Percentiles rank a stretch among this genome's conserved stretches.
Evolutionary conservation across 2,329 filamentous ascomycete genomes (phyloP).

Genomic region (Ceratocystis diversiconidia): DNA sequence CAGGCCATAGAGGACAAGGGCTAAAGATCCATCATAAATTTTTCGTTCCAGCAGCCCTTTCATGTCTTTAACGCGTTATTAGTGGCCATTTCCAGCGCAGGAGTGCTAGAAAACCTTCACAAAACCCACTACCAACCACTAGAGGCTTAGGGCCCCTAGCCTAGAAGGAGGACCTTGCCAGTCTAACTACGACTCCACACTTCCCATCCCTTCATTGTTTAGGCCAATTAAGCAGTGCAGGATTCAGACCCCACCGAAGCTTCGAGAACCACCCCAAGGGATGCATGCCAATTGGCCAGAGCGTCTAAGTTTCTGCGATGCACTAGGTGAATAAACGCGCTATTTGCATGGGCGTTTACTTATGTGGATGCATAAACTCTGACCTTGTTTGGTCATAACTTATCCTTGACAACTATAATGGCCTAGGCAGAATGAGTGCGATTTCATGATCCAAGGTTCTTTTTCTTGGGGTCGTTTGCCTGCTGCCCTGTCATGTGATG

Average conservation of each 20-base stretch:
- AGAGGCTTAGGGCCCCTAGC: too few relatives aligned
- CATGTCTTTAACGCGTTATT: too few relatives aligned
- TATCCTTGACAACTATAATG: not conserved
- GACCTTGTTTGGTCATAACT: not conserved
- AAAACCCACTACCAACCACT: too few relatives aligned
- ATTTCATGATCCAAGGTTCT: not conserved
- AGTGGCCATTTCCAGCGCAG: too few relatives aligned
- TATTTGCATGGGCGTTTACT: not conserved
- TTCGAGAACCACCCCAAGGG: constrained; percentile 29
- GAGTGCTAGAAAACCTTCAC: too few relatives aligned
- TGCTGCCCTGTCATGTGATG: not conserved
- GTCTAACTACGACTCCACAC: too few relatives aligned
- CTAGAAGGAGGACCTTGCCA: too few relatives aligned
- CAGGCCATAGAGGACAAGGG: too few relatives aligned
- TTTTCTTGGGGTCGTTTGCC: not conserved
- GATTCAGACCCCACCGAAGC: constrained; percentile 29
- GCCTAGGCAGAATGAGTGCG: not conserved
- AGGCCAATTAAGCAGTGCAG: too few relatives aligned
- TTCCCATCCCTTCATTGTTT: too few relatives aligned
- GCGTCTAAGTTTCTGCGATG: not conserved
- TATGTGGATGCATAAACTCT: not conserved
- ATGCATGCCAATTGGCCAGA: not conserved
- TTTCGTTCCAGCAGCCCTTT: too few relatives aligned
- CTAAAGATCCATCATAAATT: too few relatives aligned
- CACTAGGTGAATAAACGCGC: not conserved